Evolutionary conservation across 257 asterid genomes (phyloP).

Genomic region (Lavandula angustifolia): DNA sequence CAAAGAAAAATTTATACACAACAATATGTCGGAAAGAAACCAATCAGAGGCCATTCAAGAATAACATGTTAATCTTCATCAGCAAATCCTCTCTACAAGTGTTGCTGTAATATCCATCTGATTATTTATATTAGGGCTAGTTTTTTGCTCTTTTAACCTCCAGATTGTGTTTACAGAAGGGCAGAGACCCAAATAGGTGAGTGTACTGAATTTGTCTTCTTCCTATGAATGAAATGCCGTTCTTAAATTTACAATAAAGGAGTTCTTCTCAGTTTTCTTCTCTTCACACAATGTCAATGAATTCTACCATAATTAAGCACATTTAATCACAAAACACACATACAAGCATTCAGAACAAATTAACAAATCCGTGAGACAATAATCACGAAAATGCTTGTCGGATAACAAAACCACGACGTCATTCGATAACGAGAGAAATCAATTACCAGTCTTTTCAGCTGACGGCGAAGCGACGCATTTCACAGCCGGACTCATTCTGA

Average conservation of each 20-base stretch:
- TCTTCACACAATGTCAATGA: background rate
- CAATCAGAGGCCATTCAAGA: background rate
- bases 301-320: background rate
- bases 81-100: background rate
- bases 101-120: background rate
- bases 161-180: background rate
- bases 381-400: background rate
- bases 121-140: background rate
- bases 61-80: too few species aligned
- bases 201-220: background rate
- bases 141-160: background rate
- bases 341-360: background rate
- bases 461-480: constrained; percentile 75
- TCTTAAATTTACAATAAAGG: background rate
- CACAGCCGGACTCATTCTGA: constrained; percentile 40
- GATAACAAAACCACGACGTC: background rate
- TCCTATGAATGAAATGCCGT: background rate
- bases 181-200: background rate
- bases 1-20: background rate
- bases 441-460: constrained; percentile 64
- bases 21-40: constrained; percentile 7
- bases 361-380: background rate
- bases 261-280: background rate
- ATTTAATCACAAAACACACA: background rate
- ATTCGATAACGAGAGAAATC: constrained; percentile 7